phyloP scores from a whole-genome alignment of 805 yeast genomes.

The Blastobotrys robertii region DNA sequence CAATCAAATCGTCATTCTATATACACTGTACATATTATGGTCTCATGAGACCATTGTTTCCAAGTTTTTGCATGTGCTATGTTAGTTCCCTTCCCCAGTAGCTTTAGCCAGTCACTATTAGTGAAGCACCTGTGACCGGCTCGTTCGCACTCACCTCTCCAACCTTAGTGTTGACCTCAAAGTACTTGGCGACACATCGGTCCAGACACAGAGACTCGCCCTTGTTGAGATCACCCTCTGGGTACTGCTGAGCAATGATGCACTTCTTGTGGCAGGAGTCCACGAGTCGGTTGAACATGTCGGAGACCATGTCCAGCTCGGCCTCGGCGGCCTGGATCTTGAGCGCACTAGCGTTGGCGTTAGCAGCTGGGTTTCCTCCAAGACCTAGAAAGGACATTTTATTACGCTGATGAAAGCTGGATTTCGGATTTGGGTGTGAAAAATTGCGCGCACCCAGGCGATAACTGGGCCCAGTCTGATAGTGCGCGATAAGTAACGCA shows the following conservation, averaged over 20 bases:
- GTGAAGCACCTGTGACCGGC: not conserved
- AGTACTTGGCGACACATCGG: constrained; percentile 81
- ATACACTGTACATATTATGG: constrained; percentile 6
- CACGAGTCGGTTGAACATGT: constrained; percentile 88
- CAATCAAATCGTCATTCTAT: constrained; percentile 1
- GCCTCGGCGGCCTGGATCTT: constrained; percentile 77
- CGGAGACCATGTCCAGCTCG: constrained; percentile 94
- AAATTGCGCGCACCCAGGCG: too few relatives aligned
- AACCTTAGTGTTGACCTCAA: constrained; percentile 87
- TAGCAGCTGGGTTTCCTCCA: constrained; percentile 40
- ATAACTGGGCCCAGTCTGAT: too few relatives aligned
- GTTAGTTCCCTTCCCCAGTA: constrained; percentile 1
- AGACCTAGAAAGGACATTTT: constrained; percentile 37
- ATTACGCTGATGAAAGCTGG: not conserved
- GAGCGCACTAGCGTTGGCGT: constrained; percentile 23
- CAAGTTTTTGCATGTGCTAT: constrained; percentile 44
- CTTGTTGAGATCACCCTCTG: constrained; percentile 65
- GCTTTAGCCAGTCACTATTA: not conserved
- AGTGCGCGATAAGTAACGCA: too few relatives aligned
- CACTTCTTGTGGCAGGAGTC: constrained; percentile 86
- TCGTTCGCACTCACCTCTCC: constrained; percentile 62
- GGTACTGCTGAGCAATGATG: constrained; percentile 46
- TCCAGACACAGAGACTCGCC: constrained; percentile 80
- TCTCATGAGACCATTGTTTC: constrained; percentile 24
- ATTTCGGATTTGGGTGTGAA: not conserved